A percentile compares a stretch with the other conserved stretches of the same genome.
Conservation (phyloP, 495 filamentous ascomycete species). For the Symbiotaphrina buchneri region DNA sequence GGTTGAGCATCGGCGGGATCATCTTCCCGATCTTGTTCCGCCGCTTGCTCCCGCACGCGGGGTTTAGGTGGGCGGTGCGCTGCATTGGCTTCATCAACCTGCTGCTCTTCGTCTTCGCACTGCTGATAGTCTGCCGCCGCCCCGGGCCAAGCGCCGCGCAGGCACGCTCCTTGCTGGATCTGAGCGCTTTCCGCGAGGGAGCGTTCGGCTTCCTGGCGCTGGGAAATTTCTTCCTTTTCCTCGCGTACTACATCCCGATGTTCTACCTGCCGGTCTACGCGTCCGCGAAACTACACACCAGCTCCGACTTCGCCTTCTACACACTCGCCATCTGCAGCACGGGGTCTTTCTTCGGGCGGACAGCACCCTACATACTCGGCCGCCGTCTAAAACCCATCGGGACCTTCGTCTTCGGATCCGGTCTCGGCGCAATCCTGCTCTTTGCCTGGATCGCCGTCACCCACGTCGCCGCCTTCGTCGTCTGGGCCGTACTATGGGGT, state of each 20-base stretch:
- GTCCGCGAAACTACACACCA: not conserved
- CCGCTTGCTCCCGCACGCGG: not conserved
- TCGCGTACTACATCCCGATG: conserved; percentile 1
- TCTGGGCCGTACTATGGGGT: conserved; percentile 1
- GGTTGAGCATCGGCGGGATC: conserved; percentile 13
- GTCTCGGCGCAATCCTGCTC: not conserved
- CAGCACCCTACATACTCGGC: conserved; percentile 2
- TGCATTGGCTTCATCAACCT: conserved; percentile 4
- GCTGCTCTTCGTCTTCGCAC: not conserved
- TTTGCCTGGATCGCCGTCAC: not conserved
- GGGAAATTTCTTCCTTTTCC: too few species aligned
- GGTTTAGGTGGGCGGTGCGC: conserved; percentile 5
- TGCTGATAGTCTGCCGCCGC: conserved; percentile 23
- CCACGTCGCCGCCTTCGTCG: not conserved
- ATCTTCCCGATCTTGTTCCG: conserved; percentile 1
- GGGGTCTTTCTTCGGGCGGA: conserved; percentile 1
- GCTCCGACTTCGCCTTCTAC: not conserved
- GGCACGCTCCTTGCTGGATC: conserved; percentile 1
- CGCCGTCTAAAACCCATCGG: too few species aligned
- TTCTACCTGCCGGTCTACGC: conserved; percentile 4
- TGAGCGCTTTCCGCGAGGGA: not conserved
- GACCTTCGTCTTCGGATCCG: not conserved
- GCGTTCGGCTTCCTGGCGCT: conserved; percentile 1
- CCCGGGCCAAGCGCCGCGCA: conserved; percentile 21
- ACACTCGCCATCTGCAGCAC: conserved; percentile 4